Percentiles rank a stretch among this genome's conserved stretches.
Evolutionary conservation across 2,329 filamentous ascomycete species (phyloP).

Genomic region (Fonsecaea multimorphosa): DNA sequence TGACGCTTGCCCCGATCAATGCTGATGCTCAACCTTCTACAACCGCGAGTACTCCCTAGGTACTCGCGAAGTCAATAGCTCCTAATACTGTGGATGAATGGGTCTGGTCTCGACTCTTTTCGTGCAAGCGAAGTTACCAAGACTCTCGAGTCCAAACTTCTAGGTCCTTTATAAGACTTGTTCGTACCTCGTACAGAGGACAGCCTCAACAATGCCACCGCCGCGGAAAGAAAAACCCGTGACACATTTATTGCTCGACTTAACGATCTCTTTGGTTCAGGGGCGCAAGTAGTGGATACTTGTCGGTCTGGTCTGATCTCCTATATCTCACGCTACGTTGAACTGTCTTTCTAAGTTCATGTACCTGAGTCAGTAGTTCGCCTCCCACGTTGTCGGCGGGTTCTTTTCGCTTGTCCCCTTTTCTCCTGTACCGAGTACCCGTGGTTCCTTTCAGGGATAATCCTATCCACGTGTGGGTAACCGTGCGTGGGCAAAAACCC

Average conservation of each 20-base stretch:
- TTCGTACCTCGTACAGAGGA: too few species aligned
- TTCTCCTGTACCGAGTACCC: background rate
- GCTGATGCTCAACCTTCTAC: background rate
- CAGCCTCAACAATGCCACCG: background rate
- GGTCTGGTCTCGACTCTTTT: background rate
- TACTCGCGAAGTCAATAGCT: too few species aligned
- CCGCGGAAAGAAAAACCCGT: background rate
- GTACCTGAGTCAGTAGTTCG: background rate
- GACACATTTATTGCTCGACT: background rate
- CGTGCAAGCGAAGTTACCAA: background rate
- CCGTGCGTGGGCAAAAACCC: background rate
- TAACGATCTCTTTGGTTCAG: background rate
- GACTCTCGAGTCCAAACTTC: too few species aligned
- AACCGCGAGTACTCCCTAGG: too few species aligned
- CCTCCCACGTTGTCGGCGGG: background rate
- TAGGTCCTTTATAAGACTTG: background rate
- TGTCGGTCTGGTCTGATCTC: background rate
- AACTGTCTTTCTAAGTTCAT: background rate
- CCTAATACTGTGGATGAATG: background rate
- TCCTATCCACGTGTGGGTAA: background rate
- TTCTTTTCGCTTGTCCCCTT: background rate
- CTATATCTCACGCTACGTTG: background rate
- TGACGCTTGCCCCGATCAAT: slow-evolving; percentile 3
- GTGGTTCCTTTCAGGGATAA: background rate
- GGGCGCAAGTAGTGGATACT: background rate